Evolutionary conservation across 331 rosid species (phyloP).

Genomic region (Pyracantha coccinea): DNA sequence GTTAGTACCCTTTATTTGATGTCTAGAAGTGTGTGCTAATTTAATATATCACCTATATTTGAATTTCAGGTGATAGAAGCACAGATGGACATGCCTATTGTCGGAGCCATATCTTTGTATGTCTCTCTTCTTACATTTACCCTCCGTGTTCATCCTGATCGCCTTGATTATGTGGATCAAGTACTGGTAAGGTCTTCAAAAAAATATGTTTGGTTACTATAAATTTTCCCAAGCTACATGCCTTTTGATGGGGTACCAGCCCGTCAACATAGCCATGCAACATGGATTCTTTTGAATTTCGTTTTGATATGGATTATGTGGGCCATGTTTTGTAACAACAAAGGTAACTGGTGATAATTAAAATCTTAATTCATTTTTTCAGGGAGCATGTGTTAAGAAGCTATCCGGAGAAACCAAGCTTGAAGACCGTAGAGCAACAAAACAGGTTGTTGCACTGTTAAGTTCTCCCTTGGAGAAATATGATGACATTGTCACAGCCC

Average conservation of each 20-base stretch:
- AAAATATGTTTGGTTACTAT: background rate
- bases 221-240: background rate
- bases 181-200: conserved; percentile 31
- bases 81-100: conserved; percentile 42
- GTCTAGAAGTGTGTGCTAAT: background rate
- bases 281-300: background rate
- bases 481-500: conserved; percentile 43
- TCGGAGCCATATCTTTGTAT: conserved; percentile 38
- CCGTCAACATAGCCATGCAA: background rate
- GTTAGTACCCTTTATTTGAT: background rate
- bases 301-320: background rate
- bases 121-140: conserved; percentile 49
- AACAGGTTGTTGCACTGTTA: conserved; percentile 39
- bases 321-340: background rate
- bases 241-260: background rate
- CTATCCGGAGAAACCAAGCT: conserved; percentile 29
- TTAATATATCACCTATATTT: background rate
- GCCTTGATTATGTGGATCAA: conserved; percentile 48
- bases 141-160: conserved; percentile 48
- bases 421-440: conserved; percentile 32
- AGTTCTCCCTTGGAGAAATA: conserved; percentile 45
- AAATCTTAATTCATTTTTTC: background rate
- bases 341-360: background rate
- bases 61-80: conserved; percentile 38
- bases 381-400: conserved; percentile 45